These are phyloP conservation scores for Cadophora malorum DNA, from an alignment of 2,329 filamentous ascomycete species.

Conservation along the genomic window DNA sequence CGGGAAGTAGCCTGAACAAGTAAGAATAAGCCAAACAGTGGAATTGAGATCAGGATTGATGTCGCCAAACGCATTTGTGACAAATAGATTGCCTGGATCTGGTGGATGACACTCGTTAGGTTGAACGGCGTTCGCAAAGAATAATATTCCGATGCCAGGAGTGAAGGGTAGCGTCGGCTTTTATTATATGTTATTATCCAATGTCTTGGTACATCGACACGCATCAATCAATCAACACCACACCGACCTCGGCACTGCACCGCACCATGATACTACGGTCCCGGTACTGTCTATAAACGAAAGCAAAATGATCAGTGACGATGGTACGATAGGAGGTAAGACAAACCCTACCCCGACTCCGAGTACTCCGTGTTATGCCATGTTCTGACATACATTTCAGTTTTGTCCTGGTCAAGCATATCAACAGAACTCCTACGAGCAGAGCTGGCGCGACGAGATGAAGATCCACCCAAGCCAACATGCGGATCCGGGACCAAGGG, in stretches of 20 bases:
- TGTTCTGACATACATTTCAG: slow-evolving; percentile 30
- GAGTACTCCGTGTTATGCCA: not conserved
- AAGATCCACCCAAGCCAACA: slow-evolving; percentile 51
- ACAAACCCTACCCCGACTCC: not conserved
- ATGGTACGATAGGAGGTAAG: slow-evolving; percentile 27
- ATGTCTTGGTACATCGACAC: no score
- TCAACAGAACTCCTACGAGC: slow-evolving; percentile 44
- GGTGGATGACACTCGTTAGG: not conserved
- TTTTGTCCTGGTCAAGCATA: slow-evolving; percentile 38
- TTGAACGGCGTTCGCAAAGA: not conserved
- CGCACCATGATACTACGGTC: slow-evolving; percentile 31
- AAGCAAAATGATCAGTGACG: slow-evolving; percentile 29
- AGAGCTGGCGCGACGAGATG: slow-evolving; percentile 53
- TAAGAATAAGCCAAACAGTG: not conserved
- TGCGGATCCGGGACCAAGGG: slow-evolving; percentile 59
- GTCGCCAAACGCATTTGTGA: slow-evolving; percentile 10
- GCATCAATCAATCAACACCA: slow-evolving; percentile 2
- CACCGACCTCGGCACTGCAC: slow-evolving; percentile 21
- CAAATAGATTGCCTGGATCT: slow-evolving; percentile 12
- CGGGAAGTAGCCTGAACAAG: slow-evolving; percentile 17
- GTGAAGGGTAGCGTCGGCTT: no score
- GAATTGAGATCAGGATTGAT: slow-evolving; percentile 7
- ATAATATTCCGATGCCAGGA: not conserved
- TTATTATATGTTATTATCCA: no score
- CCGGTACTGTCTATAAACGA: slow-evolving; percentile 18